Evolutionary conservation across 371 early-diverging fungal species (phyloP).

Genomic region (Globomyces sp.): DNA sequence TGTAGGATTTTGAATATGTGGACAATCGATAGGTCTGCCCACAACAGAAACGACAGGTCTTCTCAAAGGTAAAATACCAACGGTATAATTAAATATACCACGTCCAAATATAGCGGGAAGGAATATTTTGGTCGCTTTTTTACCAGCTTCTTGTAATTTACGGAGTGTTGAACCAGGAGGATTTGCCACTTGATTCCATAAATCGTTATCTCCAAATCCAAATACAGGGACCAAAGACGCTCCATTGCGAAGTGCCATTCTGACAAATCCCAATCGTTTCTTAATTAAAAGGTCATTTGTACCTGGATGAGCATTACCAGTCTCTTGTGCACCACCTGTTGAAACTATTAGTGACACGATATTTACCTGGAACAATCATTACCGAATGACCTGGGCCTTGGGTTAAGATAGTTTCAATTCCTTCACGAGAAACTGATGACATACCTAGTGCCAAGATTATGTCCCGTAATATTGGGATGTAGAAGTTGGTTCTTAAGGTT

Average conservation of each 20-base stretch:
- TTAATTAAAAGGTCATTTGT: constrained; percentile 43
- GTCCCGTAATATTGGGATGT: constrained; percentile 43
- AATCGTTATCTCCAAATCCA: constrained; percentile 53
- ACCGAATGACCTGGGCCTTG: constrained; percentile 72
- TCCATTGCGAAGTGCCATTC: constrained; percentile 37
- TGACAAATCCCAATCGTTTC: constrained; percentile 45
- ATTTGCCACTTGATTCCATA: constrained; percentile 48
- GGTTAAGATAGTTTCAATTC: constrained; percentile 69
- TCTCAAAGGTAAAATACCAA: constrained; percentile 40
- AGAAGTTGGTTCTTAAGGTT: constrained; percentile 49
- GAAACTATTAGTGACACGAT: constrained; percentile 40
- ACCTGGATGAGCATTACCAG: constrained; percentile 37
- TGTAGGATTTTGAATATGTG: constrained; percentile 34
- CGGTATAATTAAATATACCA: constrained; percentile 36
- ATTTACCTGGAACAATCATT: constrained; percentile 44
- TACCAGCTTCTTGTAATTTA: background rate
- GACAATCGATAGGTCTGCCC: constrained; percentile 44
- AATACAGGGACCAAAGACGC: constrained; percentile 49
- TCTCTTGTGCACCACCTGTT: constrained; percentile 53
- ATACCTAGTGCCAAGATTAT: constrained; percentile 70
- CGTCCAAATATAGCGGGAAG: constrained; percentile 34
- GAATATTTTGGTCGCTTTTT: background rate
- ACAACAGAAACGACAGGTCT: constrained; percentile 42
- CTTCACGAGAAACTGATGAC: constrained; percentile 69
- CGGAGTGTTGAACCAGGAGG: constrained; percentile 27